Conservation (phyloP, 73 alveolate genomes). For the Paramecium caudatum region DNA sequence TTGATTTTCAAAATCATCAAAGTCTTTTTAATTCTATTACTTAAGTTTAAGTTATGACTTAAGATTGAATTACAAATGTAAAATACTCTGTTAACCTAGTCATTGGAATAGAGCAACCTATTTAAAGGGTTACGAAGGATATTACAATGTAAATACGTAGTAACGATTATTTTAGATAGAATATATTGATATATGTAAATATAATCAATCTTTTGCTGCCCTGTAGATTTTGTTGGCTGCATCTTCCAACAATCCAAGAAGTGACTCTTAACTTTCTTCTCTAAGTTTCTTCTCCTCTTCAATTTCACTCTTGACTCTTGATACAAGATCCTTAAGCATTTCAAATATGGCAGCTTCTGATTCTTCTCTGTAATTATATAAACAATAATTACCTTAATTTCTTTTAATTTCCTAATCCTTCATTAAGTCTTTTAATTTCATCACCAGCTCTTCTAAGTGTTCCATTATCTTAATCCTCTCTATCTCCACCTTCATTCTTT, state of each 20-base stretch:
- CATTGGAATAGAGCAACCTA: too few relatives aligned
- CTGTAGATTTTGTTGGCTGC: slow-evolving; percentile 90
- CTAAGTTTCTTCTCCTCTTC: slow-evolving; percentile 95
- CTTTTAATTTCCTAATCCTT: slow-evolving; percentile 71
- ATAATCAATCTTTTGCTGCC: slow-evolving; percentile 77
- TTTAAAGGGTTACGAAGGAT: too few relatives aligned
- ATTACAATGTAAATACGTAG: too few relatives aligned
- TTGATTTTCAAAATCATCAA: too few relatives aligned
- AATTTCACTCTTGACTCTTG: slow-evolving; percentile 91
- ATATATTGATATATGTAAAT: too few relatives aligned
- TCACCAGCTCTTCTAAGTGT: slow-evolving; percentile 79
- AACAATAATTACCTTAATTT: slow-evolving; percentile 40
- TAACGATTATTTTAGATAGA: too few relatives aligned
- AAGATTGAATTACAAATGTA: too few relatives aligned
- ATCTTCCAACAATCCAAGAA: slow-evolving; percentile 94
- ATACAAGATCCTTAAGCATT: slow-evolving; percentile 91
- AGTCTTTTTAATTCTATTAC: too few relatives aligned
- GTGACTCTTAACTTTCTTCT: slow-evolving; percentile 94
- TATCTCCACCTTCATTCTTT: slow-evolving; percentile 70
- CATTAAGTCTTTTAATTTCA: slow-evolving; percentile 75
- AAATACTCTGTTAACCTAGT: too few relatives aligned
- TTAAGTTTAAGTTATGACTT: too few relatives aligned
- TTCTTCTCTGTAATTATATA: slow-evolving; percentile 85
- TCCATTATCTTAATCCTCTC: slow-evolving; percentile 73
- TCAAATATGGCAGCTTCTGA: slow-evolving; percentile 95